Conservation (phyloP, 2,329 filamentous ascomycete species). For the Diaporthe ampelina region DNA sequence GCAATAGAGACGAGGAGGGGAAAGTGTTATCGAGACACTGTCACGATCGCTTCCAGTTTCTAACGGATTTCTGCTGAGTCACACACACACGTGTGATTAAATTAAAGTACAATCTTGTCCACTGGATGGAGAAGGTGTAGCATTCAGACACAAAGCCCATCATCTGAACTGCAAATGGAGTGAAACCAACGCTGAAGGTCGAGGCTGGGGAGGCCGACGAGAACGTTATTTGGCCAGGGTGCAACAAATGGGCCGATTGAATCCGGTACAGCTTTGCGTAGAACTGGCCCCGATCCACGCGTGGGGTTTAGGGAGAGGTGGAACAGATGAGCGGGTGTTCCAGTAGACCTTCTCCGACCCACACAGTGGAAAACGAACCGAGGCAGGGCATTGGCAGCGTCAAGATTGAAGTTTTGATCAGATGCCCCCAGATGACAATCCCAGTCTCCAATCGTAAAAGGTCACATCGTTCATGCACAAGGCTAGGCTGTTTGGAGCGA, state of each 20-base stretch:
- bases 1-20: not conserved
- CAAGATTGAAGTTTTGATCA: not conserved
- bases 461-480: not conserved
- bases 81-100: not conserved
- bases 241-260: conserved; percentile 8
- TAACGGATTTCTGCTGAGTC: not conserved
- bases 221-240: not conserved
- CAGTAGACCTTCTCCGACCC: conserved; percentile 20
- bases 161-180: not conserved
- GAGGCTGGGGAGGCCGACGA: not conserved
- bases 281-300: conserved; percentile 4
- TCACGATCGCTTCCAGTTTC: not conserved
- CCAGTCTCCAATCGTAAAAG: not conserved
- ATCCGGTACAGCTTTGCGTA: conserved; percentile 4
- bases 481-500: not conserved
- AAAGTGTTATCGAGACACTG: not conserved
- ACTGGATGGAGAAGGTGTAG: not conserved
- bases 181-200: not conserved
- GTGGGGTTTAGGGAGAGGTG: conserved; percentile 32
- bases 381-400: not conserved
- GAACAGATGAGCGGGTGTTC: conserved; percentile 34
- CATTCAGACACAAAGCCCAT: not conserved
- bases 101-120: not conserved
- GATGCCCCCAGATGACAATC: conserved; percentile 7
- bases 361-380: conserved; percentile 14